phyloP scores from a whole-genome alignment of 345 rosid genomes.

The Eutrema japonicum region DNA sequence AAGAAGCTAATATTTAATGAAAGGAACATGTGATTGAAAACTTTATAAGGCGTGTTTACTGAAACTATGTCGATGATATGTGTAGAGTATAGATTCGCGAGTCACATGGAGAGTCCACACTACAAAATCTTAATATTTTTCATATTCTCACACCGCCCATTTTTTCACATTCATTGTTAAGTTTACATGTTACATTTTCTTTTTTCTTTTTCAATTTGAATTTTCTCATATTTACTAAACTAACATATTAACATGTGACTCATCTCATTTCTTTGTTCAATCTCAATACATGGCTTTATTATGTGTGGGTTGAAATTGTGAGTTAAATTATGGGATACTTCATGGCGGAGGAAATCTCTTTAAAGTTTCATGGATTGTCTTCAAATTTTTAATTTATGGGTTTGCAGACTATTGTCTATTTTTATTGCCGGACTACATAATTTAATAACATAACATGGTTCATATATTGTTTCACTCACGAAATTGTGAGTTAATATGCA shows the following conservation, averaged over 20 bases:
- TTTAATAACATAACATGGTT: neutral
- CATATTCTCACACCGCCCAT: slow-evolving; percentile 12
- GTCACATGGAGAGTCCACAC: slow-evolving; percentile 57
- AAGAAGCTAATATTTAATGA: neutral
- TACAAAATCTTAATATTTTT: neutral
- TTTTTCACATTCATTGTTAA: slow-evolving; percentile 18
- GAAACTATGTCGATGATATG: slow-evolving; percentile 39
- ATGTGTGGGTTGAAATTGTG: slow-evolving; percentile 24
- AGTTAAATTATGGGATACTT: too few species aligned
- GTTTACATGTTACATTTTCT: slow-evolving; percentile 26
- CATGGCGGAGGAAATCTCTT: slow-evolving; percentile 37
- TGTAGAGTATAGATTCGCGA: slow-evolving; percentile 48
- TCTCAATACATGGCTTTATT: slow-evolving; percentile 26
- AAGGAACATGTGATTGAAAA: slow-evolving; percentile 48
- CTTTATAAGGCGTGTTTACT: slow-evolving; percentile 40
- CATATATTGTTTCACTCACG: neutral
- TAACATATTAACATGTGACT: slow-evolving; percentile 30
- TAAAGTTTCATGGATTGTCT: slow-evolving; percentile 22
- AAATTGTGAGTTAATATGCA: too few species aligned
- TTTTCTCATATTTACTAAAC: slow-evolving; percentile 15
- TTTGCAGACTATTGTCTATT: slow-evolving; percentile 13
- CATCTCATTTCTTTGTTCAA: slow-evolving; percentile 8
- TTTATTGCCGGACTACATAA: slow-evolving; percentile 13
- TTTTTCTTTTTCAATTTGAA: slow-evolving; percentile 17
- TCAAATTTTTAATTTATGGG: neutral